Evolutionary conservation across 371 early-diverging fungal species (phyloP).

Genomic region (Mucor circinelloides): DNA sequence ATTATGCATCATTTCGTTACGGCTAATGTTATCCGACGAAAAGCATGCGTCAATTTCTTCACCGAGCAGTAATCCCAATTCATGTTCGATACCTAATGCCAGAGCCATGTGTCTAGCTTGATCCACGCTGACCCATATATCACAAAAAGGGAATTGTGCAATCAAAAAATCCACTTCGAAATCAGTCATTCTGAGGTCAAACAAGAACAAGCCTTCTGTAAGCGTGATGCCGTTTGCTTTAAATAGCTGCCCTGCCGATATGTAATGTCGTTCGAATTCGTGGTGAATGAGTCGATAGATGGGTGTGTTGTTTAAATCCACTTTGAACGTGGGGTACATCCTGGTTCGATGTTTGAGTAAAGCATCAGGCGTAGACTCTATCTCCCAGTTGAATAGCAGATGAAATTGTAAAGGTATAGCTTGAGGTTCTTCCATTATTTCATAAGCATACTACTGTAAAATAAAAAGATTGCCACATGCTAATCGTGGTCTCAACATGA

Average conservation of each 20-base stretch:
- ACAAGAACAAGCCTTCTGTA: slow-evolving; percentile 48
- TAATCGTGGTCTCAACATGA: background rate
- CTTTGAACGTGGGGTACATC: slow-evolving; percentile 43
- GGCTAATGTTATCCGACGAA: slow-evolving; percentile 33
- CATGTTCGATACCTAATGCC: slow-evolving; percentile 30
- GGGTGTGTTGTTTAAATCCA: slow-evolving; percentile 30
- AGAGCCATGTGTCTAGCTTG: slow-evolving; percentile 38
- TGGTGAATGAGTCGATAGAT: slow-evolving; percentile 45
- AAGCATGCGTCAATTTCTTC: slow-evolving; percentile 20
- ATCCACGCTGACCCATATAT: slow-evolving; percentile 43
- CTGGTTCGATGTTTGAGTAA: slow-evolving; percentile 22
- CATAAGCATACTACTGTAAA: background rate
- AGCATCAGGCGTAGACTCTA: slow-evolving; percentile 17
- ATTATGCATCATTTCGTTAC: slow-evolving; percentile 50
- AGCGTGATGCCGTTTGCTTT: slow-evolving; percentile 43
- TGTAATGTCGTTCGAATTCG: slow-evolving; percentile 35
- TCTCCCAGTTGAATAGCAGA: slow-evolving; percentile 37
- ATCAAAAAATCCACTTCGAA: slow-evolving; percentile 47
- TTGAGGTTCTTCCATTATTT: background rate
- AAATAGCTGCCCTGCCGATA: slow-evolving; percentile 48
- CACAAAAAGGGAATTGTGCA: slow-evolving; percentile 43
- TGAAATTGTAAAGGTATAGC: slow-evolving; percentile 35
- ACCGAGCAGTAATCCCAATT: slow-evolving; percentile 22
- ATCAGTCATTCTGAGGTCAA: slow-evolving; percentile 31
- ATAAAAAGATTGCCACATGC: background rate